Evolutionary conservation across 352 stramenopile genomes (phyloP).

Genomic region (Phytophthora litchii): DNA sequence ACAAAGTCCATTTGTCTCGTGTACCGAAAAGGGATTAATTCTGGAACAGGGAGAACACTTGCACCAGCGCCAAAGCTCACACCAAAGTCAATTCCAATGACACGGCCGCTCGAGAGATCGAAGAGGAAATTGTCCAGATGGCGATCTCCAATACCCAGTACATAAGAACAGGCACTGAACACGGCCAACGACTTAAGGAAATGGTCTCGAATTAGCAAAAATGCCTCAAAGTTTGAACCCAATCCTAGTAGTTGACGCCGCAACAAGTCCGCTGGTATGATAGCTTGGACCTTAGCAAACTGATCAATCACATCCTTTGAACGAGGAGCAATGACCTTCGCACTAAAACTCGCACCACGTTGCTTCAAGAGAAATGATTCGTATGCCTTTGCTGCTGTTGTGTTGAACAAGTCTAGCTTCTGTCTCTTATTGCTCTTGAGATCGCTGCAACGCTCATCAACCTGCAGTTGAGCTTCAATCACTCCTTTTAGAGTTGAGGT

Average conservation of each 20-base stretch:
- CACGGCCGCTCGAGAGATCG: conserved; percentile 63
- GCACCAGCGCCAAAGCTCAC: conserved; percentile 90
- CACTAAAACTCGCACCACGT: conserved; percentile 64
- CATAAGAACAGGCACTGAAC: conserved; percentile 88
- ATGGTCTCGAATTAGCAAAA: conserved; percentile 83
- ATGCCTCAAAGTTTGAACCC: conserved; percentile 77
- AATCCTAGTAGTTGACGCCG: conserved; percentile 75
- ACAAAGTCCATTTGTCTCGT: conserved; percentile 82
- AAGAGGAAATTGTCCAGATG: conserved; percentile 93
- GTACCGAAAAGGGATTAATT: conserved; percentile 92
- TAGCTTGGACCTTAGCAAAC: conserved; percentile 61
- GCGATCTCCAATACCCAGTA: conserved; percentile 91
- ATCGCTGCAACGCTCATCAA: conserved; percentile 61
- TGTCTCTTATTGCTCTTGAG: conserved; percentile 72
- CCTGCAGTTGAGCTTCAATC: conserved; percentile 73
- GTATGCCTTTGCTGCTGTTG: conserved; percentile 71
- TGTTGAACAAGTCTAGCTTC: conserved; percentile 81
- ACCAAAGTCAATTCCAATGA: conserved; percentile 93
- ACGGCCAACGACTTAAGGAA: conserved; percentile 85
- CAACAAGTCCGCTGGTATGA: conserved; percentile 80
- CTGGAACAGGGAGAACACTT: conserved; percentile 84
- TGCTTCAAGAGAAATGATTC: conserved; percentile 80
- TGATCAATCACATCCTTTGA: conserved; percentile 55
- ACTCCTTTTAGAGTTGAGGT: conserved; percentile 83
- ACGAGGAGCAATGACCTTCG: conserved; percentile 65